Evolutionary conservation across 768 basidiomycete genomes (phyloP).

Genomic region (Fomitopsis serialis): DNA sequence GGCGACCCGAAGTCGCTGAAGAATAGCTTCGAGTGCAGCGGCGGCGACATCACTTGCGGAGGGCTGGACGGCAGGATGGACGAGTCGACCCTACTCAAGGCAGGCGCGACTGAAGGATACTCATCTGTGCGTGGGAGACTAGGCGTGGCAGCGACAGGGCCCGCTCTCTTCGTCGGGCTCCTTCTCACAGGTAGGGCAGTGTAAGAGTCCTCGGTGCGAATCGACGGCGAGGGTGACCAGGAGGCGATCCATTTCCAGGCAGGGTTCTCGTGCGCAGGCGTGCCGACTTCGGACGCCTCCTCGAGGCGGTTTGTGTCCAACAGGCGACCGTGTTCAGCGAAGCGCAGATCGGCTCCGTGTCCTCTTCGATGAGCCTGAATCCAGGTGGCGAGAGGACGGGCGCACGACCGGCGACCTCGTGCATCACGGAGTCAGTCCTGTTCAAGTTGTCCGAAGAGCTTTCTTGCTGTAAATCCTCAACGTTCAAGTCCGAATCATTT

Average conservation of each 20-base stretch:
- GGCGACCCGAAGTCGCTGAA: conserved; percentile 30
- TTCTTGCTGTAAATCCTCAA: conserved; percentile 2
- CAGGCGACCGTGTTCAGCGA: conserved; percentile 8
- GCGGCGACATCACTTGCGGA: conserved; percentile 49
- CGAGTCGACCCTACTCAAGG: conserved; percentile 24
- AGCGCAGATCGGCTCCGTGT: conserved; percentile 19
- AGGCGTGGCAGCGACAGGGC: conserved; percentile 13
- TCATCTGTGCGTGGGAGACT: conserved; percentile 10
- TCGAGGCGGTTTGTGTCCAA: neutral
- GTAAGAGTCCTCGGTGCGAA: conserved; percentile 30
- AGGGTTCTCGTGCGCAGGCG: conserved; percentile 8
- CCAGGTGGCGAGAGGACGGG: conserved; percentile 29
- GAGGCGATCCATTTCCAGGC: conserved; percentile 13
- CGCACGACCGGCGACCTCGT: conserved; percentile 10
- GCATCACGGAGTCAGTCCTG: conserved; percentile 9
- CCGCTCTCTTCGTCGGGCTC: conserved; percentile 24
- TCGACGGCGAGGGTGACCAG: conserved; percentile 16
- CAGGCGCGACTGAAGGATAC: conserved; percentile 4
- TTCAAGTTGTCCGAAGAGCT: conserved; percentile 11
- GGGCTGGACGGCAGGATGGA: conserved; percentile 51
- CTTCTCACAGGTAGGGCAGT: conserved; percentile 35
- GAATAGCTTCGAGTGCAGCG: conserved; percentile 50
- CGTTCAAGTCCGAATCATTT: conserved; percentile 15
- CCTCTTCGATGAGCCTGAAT: conserved; percentile 39
- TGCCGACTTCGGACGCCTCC: neutral